Conservation (phyloP, 169 alveolate species). For the Babesia caballi region DNA sequence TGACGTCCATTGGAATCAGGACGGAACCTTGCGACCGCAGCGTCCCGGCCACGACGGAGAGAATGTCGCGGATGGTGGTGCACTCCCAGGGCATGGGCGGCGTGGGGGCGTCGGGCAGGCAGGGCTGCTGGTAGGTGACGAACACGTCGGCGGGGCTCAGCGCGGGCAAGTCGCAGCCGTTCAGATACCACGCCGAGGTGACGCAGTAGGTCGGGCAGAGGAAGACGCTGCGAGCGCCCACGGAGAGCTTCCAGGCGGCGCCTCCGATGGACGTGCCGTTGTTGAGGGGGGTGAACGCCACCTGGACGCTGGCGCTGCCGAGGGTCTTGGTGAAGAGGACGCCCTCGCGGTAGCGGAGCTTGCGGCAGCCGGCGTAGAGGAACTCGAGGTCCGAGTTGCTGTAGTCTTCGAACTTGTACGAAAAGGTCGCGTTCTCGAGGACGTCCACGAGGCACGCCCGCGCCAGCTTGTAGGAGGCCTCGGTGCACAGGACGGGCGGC, state of each 20-base stretch:
- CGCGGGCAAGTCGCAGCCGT: constrained; percentile 17
- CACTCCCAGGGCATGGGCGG: background rate
- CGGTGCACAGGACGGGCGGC: constrained; percentile 53
- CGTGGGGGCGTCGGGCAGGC: background rate
- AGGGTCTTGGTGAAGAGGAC: constrained; percentile 1
- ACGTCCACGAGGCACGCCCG: constrained; percentile 56
- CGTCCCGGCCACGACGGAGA: constrained; percentile 15
- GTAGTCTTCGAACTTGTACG: constrained; percentile 38
- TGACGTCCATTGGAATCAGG: constrained; percentile 53
- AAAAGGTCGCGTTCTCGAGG: constrained; percentile 49
- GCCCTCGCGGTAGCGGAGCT: constrained; percentile 46
- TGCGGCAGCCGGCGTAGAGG: constrained; percentile 16
- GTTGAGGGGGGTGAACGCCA: constrained; percentile 31
- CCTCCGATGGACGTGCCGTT: constrained; percentile 65
- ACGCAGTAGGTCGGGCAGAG: constrained; percentile 36
- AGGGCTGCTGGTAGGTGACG: constrained; percentile 18
- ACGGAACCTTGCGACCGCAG: constrained; percentile 40
- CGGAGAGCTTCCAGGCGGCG: constrained; percentile 33
- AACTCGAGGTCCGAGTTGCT: constrained; percentile 28
- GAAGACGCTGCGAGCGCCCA: constrained; percentile 38
- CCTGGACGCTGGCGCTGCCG: background rate
- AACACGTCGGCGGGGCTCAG: constrained; percentile 30
- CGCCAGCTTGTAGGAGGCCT: constrained; percentile 59
- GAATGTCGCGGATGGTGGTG: background rate
- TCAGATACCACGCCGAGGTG: constrained; percentile 22